Evolutionary conservation across 208 protist genomes (phyloP), one percentile per base, ranked within the genome.

Genomic region (Blechomonas ayalai): DNA sequence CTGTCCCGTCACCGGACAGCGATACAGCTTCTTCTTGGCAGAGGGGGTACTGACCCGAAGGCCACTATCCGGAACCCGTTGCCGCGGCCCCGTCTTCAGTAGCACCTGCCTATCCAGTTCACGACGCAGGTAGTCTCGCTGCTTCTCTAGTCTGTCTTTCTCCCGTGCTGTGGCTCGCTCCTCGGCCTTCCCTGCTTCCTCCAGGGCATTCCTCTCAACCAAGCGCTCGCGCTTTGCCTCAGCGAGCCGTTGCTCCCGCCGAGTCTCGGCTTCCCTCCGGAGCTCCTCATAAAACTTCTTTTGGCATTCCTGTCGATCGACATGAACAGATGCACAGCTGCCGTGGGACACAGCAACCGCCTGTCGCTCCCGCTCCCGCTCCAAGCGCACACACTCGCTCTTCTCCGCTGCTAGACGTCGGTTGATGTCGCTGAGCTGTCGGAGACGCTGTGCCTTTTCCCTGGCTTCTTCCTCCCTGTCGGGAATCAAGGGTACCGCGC

Each of bases 1-100:
- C 1, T 66, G 36, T 10, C 64, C 50, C 0, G 72, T 79, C 5
- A 89, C 66, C 8, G 80, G 80, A 43, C 80, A 89, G 13, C 74
- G 64, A 23, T 84, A 89, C 34, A 83, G 52, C 10, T n/a, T n/a
- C n/a, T n/a, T n/a, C n/a, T n/a, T n/a, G n/a, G n/a, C n/a, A n/a
- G n/a, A n/a, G n/a, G n/a, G n/a, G n/a, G n/a, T n/a, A n/a, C n/a
- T n/a, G n/a, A n/a, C n/a, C n/a, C n/a, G n/a, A n/a, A n/a, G n/a
- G n/a, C n/a, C n/a, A n/a, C n/a, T n/a, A n/a, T n/a, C n/a, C n/a
- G n/a, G n/a, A n/a, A n/a, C n/a, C n/a, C n/a, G n/a, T n/a, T n/a
- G n/a, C n/a, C n/a, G n/a, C n/a, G n/a, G n/a, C n/a, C n/a, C n/a
- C n/a, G n/a, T n/a, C n/a, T n/a, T n/a, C n/a, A n/a, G n/a, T n/a